Percentiles rank a stretch among this genome's conserved stretches.
These are phyloP conservation scores for Fusarium veterinarium DNA, from an alignment of 2,329 filamentous ascomycete genomes.

Conservation along the genomic window DNA sequence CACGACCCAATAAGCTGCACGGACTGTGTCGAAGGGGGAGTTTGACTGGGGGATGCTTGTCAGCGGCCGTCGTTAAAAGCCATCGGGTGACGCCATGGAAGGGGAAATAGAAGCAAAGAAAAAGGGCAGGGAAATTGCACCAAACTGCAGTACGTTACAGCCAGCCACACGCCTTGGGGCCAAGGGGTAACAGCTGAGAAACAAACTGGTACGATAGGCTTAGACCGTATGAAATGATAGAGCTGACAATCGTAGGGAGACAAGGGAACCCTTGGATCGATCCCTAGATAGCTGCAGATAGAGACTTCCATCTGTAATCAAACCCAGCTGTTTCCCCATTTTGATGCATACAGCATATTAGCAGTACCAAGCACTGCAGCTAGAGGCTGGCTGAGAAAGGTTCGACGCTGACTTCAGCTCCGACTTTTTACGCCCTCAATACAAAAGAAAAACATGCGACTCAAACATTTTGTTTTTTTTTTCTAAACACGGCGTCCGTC, in stretches of 20 bases:
- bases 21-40: conserved; percentile 69
- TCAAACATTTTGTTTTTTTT: conserved; percentile 9
- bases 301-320: conserved; percentile 10
- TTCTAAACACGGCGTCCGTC: neutral
- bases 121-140: conserved; percentile 42
- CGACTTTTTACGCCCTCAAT: neutral
- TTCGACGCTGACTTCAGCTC: conserved; percentile 39
- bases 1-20: conserved; percentile 91
- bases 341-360: conserved; percentile 11
- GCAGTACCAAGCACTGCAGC: conserved; percentile 5
- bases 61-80: conserved; percentile 38
- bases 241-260: conserved; percentile 39
- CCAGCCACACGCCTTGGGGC: conserved; percentile 30
- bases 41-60: conserved; percentile 61
- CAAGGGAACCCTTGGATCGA: conserved; percentile 34
- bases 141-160: conserved; percentile 20
- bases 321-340: conserved; percentile 10
- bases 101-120: conserved; percentile 40
- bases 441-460: conserved; percentile 31
- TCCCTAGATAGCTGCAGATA: conserved; percentile 23
- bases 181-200: conserved; percentile 18
- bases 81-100: conserved; percentile 36
- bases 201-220: conserved; percentile 20
- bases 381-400: conserved; percentile 11
- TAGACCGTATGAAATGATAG: conserved; percentile 1